Evolutionary conservation across 2,329 filamentous ascomycete species (phyloP), one percentile per base, ranked within the genome.

Genomic region (Alternaria ventricosa): DNA sequence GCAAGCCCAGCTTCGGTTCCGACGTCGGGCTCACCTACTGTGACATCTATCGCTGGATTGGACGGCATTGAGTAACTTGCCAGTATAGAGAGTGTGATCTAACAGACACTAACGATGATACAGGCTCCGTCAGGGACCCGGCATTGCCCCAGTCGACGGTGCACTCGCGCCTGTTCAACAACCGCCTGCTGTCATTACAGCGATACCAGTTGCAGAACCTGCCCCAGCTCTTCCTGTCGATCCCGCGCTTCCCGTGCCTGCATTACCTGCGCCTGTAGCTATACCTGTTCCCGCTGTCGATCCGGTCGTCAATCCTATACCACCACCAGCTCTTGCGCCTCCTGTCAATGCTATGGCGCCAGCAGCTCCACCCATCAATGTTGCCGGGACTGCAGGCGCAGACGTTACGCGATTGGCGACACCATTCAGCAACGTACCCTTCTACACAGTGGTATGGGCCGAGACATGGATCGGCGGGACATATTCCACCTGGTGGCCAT

Each of bases 371-470:
- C 8, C 18, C 11, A 22, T 55, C 49, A 43, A 54, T 23, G 22
- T 36, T 23, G 12, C 58, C 47, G 33, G 30, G 12, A 46, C 33
- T 8, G 20, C 59, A 11, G 45, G 36, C 23, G 30, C 56, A 12
- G 53, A 22, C 13, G 28, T 55, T 12, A 46, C 55, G 30, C 33
- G 6, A 18, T 47, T 47, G 12, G 27, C 30, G n/a, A 44, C 43
- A 56, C 61, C 47, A 53, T 47, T 63, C 43, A 20, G 57, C 30
- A 65, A 63, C 15, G 54, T 65, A 25, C 68, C 71, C 47, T 73
- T 69, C 10, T 66, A 76, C 11, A 79, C 71, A 2, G 74, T 77
- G 8, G 67, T 74, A 54, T 81, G 78, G 78, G 60, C 75, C 13
- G 73, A 78, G 54, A 78, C 77, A 9, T 63, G 68, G 61, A 70